A percentile compares a stretch with the other conserved stretches of the same genome.
Conservation (phyloP, 2,329 filamentous ascomycete species). For the Fusarium newnesense region DNA sequence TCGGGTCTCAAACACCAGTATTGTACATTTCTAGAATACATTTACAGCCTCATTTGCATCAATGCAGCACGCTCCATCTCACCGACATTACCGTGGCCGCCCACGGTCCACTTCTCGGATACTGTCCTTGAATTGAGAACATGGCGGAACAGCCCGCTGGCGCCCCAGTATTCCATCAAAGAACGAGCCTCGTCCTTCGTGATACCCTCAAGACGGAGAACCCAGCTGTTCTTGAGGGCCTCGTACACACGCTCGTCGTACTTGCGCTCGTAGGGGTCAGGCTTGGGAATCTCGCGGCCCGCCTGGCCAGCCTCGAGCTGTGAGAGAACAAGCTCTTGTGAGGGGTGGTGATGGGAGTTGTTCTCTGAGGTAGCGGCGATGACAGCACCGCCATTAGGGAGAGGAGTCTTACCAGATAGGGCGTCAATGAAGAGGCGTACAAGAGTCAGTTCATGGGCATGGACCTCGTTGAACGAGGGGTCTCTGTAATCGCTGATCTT, state of each 20-base stretch:
- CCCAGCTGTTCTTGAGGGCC: slow-evolving; percentile 59
- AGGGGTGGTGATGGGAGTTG: slow-evolving; percentile 72
- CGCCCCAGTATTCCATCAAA: slow-evolving; percentile 93
- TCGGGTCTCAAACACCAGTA: slow-evolving; percentile 37
- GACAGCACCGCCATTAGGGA: slow-evolving; percentile 81
- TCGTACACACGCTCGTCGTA: slow-evolving; percentile 69
- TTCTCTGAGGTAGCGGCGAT: slow-evolving; percentile 79
- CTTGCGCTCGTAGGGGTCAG: slow-evolving; percentile 64
- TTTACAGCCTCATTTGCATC: slow-evolving; percentile 59
- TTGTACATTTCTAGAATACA: slow-evolving; percentile 46
- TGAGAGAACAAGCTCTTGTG: slow-evolving; percentile 74
- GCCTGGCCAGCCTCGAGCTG: slow-evolving; percentile 61
- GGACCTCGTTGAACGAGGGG: slow-evolving; percentile 76
- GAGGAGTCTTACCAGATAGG: slow-evolving; percentile 67
- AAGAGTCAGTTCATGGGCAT: slow-evolving; percentile 85
- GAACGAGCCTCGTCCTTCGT: slow-evolving; percentile 78
- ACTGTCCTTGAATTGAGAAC: slow-evolving; percentile 77
- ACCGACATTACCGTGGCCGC: slow-evolving; percentile 83
- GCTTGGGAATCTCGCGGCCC: slow-evolving; percentile 50
- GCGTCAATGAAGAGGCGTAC: slow-evolving; percentile 79
- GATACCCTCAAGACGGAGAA: slow-evolving; percentile 73
- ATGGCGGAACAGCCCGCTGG: slow-evolving; percentile 80
- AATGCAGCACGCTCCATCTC: slow-evolving; percentile 80
- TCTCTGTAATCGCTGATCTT: slow-evolving; percentile 78
- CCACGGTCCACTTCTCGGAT: slow-evolving; percentile 84